Conservation (phyloP, 768 basidiomycete genomes). For the Zangia roseola region DNA sequence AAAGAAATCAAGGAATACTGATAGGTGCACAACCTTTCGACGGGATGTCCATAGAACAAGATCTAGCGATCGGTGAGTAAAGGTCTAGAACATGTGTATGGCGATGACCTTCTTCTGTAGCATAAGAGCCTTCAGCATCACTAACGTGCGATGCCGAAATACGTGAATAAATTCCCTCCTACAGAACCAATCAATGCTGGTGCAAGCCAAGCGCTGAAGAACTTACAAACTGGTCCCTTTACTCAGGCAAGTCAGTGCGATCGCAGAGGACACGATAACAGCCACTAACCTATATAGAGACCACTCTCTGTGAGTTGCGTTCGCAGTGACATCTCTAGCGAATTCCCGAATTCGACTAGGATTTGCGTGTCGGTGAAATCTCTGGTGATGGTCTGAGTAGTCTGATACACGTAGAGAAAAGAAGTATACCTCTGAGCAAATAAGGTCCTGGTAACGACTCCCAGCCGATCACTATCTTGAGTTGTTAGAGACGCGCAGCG, state of each 20-base stretch:
- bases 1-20: slow-evolving; percentile 97
- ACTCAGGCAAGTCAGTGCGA: slow-evolving; percentile 10
- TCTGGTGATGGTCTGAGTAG: slow-evolving; percentile 33
- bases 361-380: slow-evolving; percentile 89
- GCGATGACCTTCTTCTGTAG: slow-evolving; percentile 80
- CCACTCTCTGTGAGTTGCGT: slow-evolving; percentile 88
- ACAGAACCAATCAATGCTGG: slow-evolving; percentile 4
- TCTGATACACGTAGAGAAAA: neutral
- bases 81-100: neutral
- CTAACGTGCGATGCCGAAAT: slow-evolving; percentile 87
- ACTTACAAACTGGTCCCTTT: slow-evolving; percentile 70
- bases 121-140: slow-evolving; percentile 94
- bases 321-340: slow-evolving; percentile 72
- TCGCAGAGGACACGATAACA: neutral
- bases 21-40: slow-evolving; percentile 93
- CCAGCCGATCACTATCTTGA: slow-evolving; percentile 76
- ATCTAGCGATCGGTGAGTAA: slow-evolving; percentile 50
- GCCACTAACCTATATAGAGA: slow-evolving; percentile 84
- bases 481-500: slow-evolving; percentile 1
- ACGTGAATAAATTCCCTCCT: slow-evolving; percentile 92
- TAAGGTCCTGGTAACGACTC: slow-evolving; percentile 89
- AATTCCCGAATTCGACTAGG: slow-evolving; percentile 81
- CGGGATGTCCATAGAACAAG: slow-evolving; percentile 96
- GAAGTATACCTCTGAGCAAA: slow-evolving; percentile 73
- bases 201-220: neutral